Evolutionary conservation across 192 early-diverging fungal genomes (phyloP).

Genomic region (Backusella tarrabulga): DNA sequence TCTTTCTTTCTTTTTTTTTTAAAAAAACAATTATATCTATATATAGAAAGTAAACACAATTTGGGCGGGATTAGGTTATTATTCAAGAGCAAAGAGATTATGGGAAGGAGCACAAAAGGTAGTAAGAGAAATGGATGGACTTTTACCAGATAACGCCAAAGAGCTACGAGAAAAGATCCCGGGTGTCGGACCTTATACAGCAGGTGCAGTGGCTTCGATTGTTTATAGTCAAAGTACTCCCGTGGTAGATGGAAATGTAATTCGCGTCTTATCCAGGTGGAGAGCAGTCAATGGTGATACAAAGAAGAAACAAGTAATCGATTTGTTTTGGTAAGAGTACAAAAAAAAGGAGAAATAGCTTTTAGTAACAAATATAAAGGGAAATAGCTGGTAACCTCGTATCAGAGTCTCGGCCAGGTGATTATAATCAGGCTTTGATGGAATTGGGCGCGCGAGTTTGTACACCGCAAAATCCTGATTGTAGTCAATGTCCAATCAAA

Average conservation of each 20-base stretch:
- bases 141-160: conserved; percentile 55
- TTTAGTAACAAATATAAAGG: conserved; percentile 28
- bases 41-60: conserved; percentile 49
- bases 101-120: conserved; percentile 66
- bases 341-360: not conserved
- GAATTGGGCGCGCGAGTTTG: conserved; percentile 76
- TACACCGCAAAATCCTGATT: conserved; percentile 64
- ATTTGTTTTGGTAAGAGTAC: conserved; percentile 55
- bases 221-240: conserved; percentile 62
- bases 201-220: conserved; percentile 69
- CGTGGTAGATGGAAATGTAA: conserved; percentile 78
- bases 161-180: conserved; percentile 58
- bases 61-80: conserved; percentile 82
- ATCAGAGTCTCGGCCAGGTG: conserved; percentile 56
- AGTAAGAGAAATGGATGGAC: conserved; percentile 46
- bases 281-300: conserved; percentile 64
- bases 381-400: conserved; percentile 55
- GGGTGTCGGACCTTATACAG: conserved; percentile 71
- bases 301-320: conserved; percentile 54
- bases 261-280: conserved; percentile 64
- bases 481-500: conserved; percentile 59
- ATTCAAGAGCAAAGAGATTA: conserved; percentile 66
- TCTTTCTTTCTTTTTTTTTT: too few relatives aligned
- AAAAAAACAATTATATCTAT: not conserved
- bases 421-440: conserved; percentile 82